phyloP scores from a whole-genome alignment of 73 alveolate species.

The Blepharisma japonicum region DNA sequence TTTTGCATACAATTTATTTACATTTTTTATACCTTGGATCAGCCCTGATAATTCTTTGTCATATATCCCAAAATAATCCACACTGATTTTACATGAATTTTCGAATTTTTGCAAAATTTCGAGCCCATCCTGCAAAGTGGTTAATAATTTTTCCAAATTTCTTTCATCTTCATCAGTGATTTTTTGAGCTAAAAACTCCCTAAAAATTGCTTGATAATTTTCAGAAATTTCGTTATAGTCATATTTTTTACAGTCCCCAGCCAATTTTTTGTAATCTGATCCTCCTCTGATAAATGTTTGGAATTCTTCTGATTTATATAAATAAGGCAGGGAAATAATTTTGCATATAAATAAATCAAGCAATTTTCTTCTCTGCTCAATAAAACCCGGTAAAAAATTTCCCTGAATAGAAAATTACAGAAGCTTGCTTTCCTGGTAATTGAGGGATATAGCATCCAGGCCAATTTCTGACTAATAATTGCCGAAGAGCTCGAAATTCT shows the following conservation, averaged over 20 bases:
- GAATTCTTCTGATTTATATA: not conserved
- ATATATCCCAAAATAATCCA: not conserved
- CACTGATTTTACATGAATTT: not conserved
- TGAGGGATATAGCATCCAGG: slow-evolving; percentile 93
- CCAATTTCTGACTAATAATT: slow-evolving; percentile 67
- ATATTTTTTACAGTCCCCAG: not conserved
- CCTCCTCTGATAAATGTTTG: slow-evolving; percentile 2
- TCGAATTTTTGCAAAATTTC: slow-evolving; percentile 10
- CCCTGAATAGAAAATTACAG: slow-evolving; percentile 27
- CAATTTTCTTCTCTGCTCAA: not conserved
- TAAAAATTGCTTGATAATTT: not conserved
- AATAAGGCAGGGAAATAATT: not conserved
- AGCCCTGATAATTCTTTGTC: not conserved
- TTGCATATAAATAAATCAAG: not conserved
- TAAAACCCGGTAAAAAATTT: not conserved
- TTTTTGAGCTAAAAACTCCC: not conserved
- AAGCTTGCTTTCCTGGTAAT: slow-evolving; percentile 74
- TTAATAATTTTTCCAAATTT: not conserved
- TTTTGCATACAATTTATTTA: not conserved
- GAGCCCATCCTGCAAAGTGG: not conserved
- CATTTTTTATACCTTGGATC: not conserved
- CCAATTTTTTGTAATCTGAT: not conserved
- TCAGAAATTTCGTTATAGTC: not conserved
- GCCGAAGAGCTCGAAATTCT: slow-evolving; percentile 85
- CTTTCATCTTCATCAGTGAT: slow-evolving; percentile 6